Evolutionary conservation across 768 basidiomycete species (phyloP), one percentile per base, ranked within the genome.

Genomic region (Arthromyces matolae): DNA sequence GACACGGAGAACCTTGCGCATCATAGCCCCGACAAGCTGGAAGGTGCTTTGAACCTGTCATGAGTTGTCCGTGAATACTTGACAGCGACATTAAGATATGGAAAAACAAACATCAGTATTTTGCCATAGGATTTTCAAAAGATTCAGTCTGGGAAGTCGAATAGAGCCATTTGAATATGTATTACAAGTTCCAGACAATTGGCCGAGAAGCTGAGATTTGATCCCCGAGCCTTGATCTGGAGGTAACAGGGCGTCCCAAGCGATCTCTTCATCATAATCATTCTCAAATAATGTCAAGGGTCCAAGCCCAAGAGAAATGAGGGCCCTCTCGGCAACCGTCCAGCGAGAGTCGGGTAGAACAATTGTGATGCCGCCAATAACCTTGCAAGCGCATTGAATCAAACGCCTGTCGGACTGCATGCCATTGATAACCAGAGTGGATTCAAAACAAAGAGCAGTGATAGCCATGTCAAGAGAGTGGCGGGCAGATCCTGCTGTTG

Each of bases 391-490:
- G 0, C 70, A 68, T 53, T 85, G 81, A 3, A 92, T 58, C n/a
- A 83, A 77, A 4, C 78, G 75, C 38, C 76, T 66, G 53, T 84
- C 86, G 2, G 77, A 64, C 20, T 73, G 69, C 2, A 72, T 79
- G 13, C 88, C 89, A 47, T 89, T 92, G 42, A 82, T 55, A 7
- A 75, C 59, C 6, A 93, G 74, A 1, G 80, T 55, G 3, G 79
- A 77, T 61, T 93, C 86, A 57, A 89, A 94, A 28, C 71, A 70
- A 2, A 96, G 65, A 3, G 83, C 78, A 1, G 71, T 68, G 7
- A 90, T 71, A 5, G 82, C 79, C 24, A 85, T 64, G 60, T 97
- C 93, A 44, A 96, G 57, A 4, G 79, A 71, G 24, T 76, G 72
- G 18, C 91, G 81, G 4, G 84, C 74, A 37, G 71, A 74, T 60